Base-by-base conservation (phyloP, 2,329 filamentous ascomycete genomes). In the Ilyonectria sp. region DNA sequence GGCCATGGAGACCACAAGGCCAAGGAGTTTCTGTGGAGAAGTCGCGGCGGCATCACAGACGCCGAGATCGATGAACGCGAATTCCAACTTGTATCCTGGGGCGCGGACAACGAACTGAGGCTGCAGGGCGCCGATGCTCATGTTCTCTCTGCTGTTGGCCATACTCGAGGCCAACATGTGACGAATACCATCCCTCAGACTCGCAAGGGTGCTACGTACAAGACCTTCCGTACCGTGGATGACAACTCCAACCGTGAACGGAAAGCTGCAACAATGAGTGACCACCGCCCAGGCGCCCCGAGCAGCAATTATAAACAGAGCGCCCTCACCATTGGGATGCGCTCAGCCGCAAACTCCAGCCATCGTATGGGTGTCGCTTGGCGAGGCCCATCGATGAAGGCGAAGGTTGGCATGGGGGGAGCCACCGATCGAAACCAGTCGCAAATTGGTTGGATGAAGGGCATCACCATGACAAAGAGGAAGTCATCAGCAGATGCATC, bases 51-150 rank as follows among this genome's bases (percentile, higher is more conserved):
- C 17, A 85, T 91, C 21, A 87, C 88, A 19, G 87, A 89, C 17
- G 89, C 94, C 60, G 87, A 88, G n/a, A 82, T 92, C 52, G 95
- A 98, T 75, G 86, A 94, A 69, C 90, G 95, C 74, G 95, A 98
- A 59, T 98, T 97, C 70, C 95, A 98, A 79, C 86, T 98, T 19
- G 93, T 98, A 0, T 95, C 95, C 0, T 98, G 95, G 95, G 94
- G 94, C 29, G 91, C 93, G 55, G 95, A 98, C 78, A 93, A 92
- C 71, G 89, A 94, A 75, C 84, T 98, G 33, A 91, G 93, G 55
- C 85, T 98, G 31, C 93, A 97, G 77, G 91, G 90, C 54, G 87
- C 94, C 21, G 88, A 93, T 46, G 82, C 89, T 1, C 83, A 90
- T 29, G 84, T 91, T 33, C 83, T 96, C 1, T 85, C 89, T 65